A percentile compares a stretch with the other conserved stretches of the same genome.
phyloP scores from a whole-genome alignment of 768 basidiomycete genomes.

The Collybia sordida region DNA sequence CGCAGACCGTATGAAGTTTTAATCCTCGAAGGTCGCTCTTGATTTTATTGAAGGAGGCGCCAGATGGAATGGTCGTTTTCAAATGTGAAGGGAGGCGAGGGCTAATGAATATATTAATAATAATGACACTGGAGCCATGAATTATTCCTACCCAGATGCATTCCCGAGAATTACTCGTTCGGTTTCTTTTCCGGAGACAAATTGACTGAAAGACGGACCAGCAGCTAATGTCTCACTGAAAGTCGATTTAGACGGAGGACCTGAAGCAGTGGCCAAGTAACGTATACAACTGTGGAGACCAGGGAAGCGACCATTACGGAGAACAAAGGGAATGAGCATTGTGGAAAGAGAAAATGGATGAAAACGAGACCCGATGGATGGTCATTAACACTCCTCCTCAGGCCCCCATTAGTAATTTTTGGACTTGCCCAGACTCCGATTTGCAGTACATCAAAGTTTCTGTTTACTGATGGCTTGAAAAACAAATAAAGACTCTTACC shows the following conservation, averaged over 20 bases:
- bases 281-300: constrained; percentile 28
- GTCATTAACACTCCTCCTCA: background rate
- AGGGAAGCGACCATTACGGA: constrained; percentile 7
- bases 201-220: constrained; percentile 81
- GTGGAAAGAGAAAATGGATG: background rate
- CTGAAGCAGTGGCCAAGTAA: constrained; percentile 47
- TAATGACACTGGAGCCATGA: background rate
- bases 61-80: constrained; percentile 91
- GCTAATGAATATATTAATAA: constrained; percentile 33
- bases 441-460: too few species aligned
- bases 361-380: background rate
- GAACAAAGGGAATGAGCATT: background rate
- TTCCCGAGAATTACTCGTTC: constrained; percentile 74
- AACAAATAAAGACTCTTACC: too few species aligned
- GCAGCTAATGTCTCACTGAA: constrained; percentile 55
- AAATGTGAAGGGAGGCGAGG: constrained; percentile 85
- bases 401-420: background rate
- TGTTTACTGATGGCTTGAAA: too few species aligned
- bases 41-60: constrained; percentile 85
- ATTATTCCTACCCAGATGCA: constrained; percentile 52
- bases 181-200: constrained; percentile 60
- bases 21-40: constrained; percentile 95
- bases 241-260: constrained; percentile 32
- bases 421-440: too few species aligned
- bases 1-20: constrained; percentile 93